A percentile compares a stretch with the other conserved stretches of the same genome.
These are phyloP conservation scores for Thielaviopsis musarum DNA, from an alignment of 2,329 filamentous ascomycete genomes.

Conservation along the genomic window DNA sequence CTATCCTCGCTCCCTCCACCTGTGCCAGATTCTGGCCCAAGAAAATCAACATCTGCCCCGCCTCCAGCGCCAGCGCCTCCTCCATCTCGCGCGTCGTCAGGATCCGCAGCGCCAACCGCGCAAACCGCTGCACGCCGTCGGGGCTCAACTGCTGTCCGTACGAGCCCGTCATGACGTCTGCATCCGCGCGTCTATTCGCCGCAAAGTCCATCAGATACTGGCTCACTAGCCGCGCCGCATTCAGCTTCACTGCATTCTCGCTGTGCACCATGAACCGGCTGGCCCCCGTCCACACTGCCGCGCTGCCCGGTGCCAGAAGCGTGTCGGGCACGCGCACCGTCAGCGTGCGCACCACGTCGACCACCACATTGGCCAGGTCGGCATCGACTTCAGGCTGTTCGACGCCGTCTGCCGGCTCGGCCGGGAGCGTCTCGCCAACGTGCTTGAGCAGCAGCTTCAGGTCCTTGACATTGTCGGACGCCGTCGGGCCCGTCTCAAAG, in stretches of 20 bases:
- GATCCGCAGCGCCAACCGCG: slow-evolving; percentile 30
- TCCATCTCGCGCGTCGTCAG: slow-evolving; percentile 47
- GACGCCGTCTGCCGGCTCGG: slow-evolving; percentile 28
- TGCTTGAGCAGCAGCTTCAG: slow-evolving; percentile 42
- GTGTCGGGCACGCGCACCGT: slow-evolving; percentile 47
- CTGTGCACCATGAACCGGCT: slow-evolving; percentile 54
- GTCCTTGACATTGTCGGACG: slow-evolving; percentile 48
- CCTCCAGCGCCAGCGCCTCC: slow-evolving; percentile 61
- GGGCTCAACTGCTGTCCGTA: slow-evolving; percentile 51
- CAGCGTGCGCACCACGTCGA: slow-evolving; percentile 53
- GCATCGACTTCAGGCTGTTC: slow-evolving; percentile 33
- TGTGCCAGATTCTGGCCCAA: slow-evolving; percentile 42
- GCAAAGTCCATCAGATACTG: slow-evolving; percentile 70
- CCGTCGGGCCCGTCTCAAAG: slow-evolving; percentile 50
- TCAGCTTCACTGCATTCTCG: slow-evolving; percentile 59
- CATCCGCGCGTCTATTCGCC: slow-evolving; percentile 20
- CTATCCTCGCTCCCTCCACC: slow-evolving; percentile 15
- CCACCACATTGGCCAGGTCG: slow-evolving; percentile 57
- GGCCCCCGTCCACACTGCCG: slow-evolving; percentile 54
- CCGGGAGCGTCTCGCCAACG: slow-evolving; percentile 34
- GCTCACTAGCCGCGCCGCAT: slow-evolving; percentile 56
- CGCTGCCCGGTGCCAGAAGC: slow-evolving; percentile 42
- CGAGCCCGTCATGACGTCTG: slow-evolving; percentile 49
- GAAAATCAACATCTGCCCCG: slow-evolving; percentile 68
- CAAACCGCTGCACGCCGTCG: slow-evolving; percentile 45